Conservation (phyloP, 805 yeast species). For the Ogataea corticis region DNA sequence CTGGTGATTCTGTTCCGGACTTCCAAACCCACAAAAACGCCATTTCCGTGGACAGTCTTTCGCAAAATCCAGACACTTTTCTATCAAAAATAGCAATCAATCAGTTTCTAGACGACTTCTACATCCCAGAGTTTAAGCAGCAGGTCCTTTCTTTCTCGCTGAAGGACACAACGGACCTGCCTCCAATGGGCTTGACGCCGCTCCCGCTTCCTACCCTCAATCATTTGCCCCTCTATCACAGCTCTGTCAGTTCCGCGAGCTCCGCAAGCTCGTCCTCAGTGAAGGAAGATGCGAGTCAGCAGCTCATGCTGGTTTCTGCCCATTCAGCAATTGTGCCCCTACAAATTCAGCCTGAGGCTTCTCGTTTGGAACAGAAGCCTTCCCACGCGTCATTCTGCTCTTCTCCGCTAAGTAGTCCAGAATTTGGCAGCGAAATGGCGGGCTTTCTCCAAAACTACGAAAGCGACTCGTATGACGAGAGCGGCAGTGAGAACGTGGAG, state of each 20-base stretch:
- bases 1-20: no score
- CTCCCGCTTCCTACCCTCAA: background rate
- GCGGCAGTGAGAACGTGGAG: background rate
- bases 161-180: background rate
- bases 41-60: background rate
- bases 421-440: background rate
- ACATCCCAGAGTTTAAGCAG: conserved; percentile 8
- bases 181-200: background rate
- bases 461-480: no score
- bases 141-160: conserved; percentile 1
- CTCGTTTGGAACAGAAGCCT: background rate
- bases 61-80: background rate
- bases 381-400: no score
- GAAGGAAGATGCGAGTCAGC: no score
- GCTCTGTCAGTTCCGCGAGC: no score
- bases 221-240: background rate
- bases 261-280: no score
- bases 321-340: no score
- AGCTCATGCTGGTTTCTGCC: no score
- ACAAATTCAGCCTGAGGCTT: no score
- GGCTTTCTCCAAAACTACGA: background rate
- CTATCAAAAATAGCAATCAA: conserved; percentile 1
- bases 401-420: no score
- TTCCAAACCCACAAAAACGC: background rate
- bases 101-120: conserved; percentile 7